These are phyloP conservation scores for Spergularia azorica DNA, from an alignment of 179 eudicot genomes.

Conservation along the genomic window DNA sequence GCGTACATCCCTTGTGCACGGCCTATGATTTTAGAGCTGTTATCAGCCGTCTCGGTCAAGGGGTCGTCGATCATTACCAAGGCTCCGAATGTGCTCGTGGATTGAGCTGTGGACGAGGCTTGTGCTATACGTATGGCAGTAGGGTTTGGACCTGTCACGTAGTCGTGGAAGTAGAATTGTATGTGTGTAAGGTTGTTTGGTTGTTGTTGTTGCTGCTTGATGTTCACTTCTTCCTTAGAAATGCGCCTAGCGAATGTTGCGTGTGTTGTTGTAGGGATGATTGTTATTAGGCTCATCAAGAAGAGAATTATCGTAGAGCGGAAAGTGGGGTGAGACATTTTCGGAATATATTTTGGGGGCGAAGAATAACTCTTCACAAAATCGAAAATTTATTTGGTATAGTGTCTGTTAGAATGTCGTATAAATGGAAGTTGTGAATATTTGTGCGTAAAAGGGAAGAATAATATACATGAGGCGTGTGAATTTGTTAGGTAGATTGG, in stretches of 20 bases:
- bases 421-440: neutral
- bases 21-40: slow-evolving; percentile 45
- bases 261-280: neutral
- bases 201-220: neutral
- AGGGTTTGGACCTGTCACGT: slow-evolving; percentile 46
- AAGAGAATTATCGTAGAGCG: neutral
- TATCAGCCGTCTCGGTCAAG: slow-evolving; percentile 34
- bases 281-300: neutral
- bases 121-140: slow-evolving; percentile 48
- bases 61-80: slow-evolving; percentile 60
- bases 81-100: slow-evolving; percentile 40
- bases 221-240: slow-evolving; percentile 19
- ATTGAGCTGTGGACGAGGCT: slow-evolving; percentile 34
- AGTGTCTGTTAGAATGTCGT: neutral
- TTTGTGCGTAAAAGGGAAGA: slow-evolving; percentile 1
- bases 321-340: slow-evolving; percentile 10
- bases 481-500: slow-evolving; percentile 20
- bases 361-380: too few relatives aligned
- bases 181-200: slow-evolving; percentile 45
- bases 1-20: slow-evolving; percentile 59
- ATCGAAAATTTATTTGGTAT: too few relatives aligned
- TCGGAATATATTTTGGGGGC: neutral
- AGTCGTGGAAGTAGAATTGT: slow-evolving; percentile 60
- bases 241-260: slow-evolving; percentile 26
- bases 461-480: neutral